Base-by-base conservation (phyloP, 78 protist genomes). In the Blattamonas nauphoetae region DNA sequence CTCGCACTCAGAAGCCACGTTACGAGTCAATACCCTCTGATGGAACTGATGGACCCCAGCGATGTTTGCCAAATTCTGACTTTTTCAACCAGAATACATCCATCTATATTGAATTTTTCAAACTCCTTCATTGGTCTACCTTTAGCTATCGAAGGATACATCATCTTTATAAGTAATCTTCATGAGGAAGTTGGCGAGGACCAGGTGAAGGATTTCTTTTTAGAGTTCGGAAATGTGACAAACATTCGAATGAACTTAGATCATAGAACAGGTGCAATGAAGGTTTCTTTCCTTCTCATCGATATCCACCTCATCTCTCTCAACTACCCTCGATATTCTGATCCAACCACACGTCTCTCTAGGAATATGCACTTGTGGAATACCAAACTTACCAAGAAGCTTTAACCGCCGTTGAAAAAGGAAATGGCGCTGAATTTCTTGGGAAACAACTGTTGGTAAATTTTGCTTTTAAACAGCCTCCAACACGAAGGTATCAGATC, bases 121-220 rank as follows among this genome's bases (percentile, higher is more conserved):
- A 29, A 55, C 11, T 21, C 38, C 71, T 29, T 29, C 21, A 55
- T 55, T 55, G 11, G 21, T 55, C 38, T 55, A 55, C 71, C 41
- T 79, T 4, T 89, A 91, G 94, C 97, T 0, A 86, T 95, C 36
- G 97, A 94, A 80, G 98, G 98, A 11, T 96, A 92, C 92, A 93
- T 94, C 82, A 78, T 96, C n/a, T 88, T 94, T 6, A 92, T 92
- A 33, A 77, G 90, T 1, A 88, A 89, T 44, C 82, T 96, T 2
- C 95, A 96, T 88, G 96, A 94, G 79, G 98, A 96, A 64, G 94
- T 94, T 5, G 88, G 78, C 55, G 98, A 96, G 85, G 94, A 93
- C 1, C 95, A 93, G 81, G 29, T 96, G 36, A 71, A 85, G 42
- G 96, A 94, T 35, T 29, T 85, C 33, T 96, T 96, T 64, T 41